Conservation (phyloP, 768 basidiomycete species). For the Pulveroboletus sp. region DNA sequence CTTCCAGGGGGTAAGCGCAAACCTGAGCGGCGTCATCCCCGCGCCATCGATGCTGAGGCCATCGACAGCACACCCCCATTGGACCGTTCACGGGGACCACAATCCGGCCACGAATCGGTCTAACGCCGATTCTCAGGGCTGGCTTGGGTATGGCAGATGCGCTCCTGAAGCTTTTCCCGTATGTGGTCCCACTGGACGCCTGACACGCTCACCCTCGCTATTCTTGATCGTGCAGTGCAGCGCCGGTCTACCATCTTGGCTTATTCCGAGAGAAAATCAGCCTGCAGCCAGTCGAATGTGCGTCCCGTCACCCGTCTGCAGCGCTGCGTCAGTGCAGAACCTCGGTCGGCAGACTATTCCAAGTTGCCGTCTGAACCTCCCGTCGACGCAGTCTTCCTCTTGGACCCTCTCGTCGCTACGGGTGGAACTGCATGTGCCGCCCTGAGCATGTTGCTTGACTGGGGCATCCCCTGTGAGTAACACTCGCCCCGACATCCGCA, state of each 20-base stretch:
- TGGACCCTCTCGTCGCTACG: slow-evolving; percentile 93
- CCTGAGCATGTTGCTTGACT: slow-evolving; percentile 76
- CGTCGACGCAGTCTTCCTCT: slow-evolving; percentile 78
- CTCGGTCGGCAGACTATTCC: slow-evolving; percentile 63
- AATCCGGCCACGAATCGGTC: slow-evolving; percentile 74
- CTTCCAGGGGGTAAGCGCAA: slow-evolving; percentile 56
- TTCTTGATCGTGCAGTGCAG: slow-evolving; percentile 41
- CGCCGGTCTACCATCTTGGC: slow-evolving; percentile 88
- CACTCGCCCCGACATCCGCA: background rate
- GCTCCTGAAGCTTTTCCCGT: slow-evolving; percentile 81
- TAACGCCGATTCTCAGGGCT: slow-evolving; percentile 89
- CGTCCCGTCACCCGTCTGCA: slow-evolving; percentile 14
- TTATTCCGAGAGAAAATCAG: slow-evolving; percentile 83
- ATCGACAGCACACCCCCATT: slow-evolving; percentile 67
- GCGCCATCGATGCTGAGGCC: background rate
- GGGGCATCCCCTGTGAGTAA: slow-evolving; percentile 66
- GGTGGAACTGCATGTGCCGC: slow-evolving; percentile 91
- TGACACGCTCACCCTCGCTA: background rate
- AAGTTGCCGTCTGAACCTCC: slow-evolving; percentile 75
- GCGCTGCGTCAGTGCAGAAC: slow-evolving; percentile 1
- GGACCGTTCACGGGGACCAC: slow-evolving; percentile 69
- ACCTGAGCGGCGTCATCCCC: background rate
- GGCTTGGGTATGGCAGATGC: slow-evolving; percentile 93
- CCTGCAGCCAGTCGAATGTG: slow-evolving; percentile 89
- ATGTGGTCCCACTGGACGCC: slow-evolving; percentile 28